Evolutionary conservation across 495 filamentous ascomycete species (phyloP).

Genomic region (Penicillium samsonianum): DNA sequence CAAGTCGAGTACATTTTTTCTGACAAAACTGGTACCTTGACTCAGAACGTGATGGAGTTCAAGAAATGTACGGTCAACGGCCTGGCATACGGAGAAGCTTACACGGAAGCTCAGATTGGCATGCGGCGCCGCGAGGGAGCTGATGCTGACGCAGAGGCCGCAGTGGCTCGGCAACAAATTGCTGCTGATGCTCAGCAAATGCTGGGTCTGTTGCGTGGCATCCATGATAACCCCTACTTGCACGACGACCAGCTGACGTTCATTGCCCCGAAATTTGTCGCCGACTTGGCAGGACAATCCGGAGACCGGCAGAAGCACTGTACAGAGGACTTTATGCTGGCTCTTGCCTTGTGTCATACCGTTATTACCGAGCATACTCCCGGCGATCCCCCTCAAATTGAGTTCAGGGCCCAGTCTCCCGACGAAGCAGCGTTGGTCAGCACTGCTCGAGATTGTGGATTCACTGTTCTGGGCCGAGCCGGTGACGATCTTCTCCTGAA

Average conservation of each 20-base stretch:
- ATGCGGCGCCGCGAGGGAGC: slow-evolving; percentile 90
- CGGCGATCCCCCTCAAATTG: slow-evolving; percentile 84
- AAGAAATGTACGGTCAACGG: slow-evolving; percentile 97
- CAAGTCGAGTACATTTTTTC: slow-evolving; percentile 99
- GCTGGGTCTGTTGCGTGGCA: slow-evolving; percentile 66
- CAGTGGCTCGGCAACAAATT: slow-evolving; percentile 74
- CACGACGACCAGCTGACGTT: slow-evolving; percentile 89
- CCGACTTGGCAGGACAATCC: slow-evolving; percentile 73
- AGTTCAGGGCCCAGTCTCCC: slow-evolving; percentile 96
- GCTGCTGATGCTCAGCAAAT: slow-evolving; percentile 72
- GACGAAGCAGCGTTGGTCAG: slow-evolving; percentile 95
- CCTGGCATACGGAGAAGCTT: slow-evolving; percentile 92
- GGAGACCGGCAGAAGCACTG: slow-evolving; percentile 75
- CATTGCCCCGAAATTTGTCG: slow-evolving; percentile 82
- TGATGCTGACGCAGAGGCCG: slow-evolving; percentile 77
- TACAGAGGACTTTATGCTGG: slow-evolving; percentile 90
- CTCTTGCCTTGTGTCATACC: slow-evolving; percentile 91
- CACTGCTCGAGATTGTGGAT: slow-evolving; percentile 93
- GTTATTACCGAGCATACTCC: slow-evolving; percentile 90
- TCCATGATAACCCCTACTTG: slow-evolving; percentile 90
- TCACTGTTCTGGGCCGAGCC: slow-evolving; percentile 84
- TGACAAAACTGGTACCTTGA: slow-evolving; percentile 97
- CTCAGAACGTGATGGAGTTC: slow-evolving; percentile 99
- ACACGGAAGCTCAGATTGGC: slow-evolving; percentile 93
- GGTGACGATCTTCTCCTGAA: slow-evolving; percentile 80